Evolutionary conservation across 345 rosid genomes (phyloP), one percentile per base, ranked within the genome.

Genomic region (Eucalyptus curtisii): DNA sequence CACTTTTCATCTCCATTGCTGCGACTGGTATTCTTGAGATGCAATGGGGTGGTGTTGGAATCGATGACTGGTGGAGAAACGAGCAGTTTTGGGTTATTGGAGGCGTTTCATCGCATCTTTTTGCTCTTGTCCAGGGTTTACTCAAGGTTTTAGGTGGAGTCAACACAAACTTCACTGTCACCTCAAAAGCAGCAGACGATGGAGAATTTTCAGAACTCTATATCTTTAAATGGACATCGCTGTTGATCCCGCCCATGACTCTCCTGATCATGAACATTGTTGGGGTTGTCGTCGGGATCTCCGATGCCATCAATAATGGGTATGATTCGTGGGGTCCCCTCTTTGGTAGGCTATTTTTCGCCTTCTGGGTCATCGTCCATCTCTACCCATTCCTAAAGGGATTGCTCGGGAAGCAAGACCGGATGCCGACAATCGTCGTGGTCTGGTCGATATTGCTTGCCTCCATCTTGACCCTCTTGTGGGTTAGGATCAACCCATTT

Each of bases 61-160:
- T 97, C 42, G 99, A 97, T 87, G 99, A 97, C 89, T 95, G 98
- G 98, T 97, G 99, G 99, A 95, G 99, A 92, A 97, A 97, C 17
- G 99, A 97, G 90, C 99, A 97, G 91, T 97, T 97, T 91, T 97
- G 99, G 99, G 99, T 97, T 49, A 97, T 97, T 7, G 99, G 99
- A 88, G 99, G 99, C 1, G 99, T 89, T n/a, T 97, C 99, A 33
- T 93, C 99, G 0, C 99, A 97, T 94, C 95, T 97, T 7, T 97
- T 97, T 86, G 99, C 99, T 55, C 99, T 97, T 89, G 86, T 97
- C 90, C 99, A 97, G 87, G 99, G 99, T 95, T 91, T 97, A 20
- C 95, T 97, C 86, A 97, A 97, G 95, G 99, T 97, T 87, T 92
- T 97, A 85, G 99, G 97, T 87, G 99, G 99, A 89, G 97, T 97